phyloP scores from a whole-genome alignment of 306 rosid genomes.

The Glycine soja region DNA sequence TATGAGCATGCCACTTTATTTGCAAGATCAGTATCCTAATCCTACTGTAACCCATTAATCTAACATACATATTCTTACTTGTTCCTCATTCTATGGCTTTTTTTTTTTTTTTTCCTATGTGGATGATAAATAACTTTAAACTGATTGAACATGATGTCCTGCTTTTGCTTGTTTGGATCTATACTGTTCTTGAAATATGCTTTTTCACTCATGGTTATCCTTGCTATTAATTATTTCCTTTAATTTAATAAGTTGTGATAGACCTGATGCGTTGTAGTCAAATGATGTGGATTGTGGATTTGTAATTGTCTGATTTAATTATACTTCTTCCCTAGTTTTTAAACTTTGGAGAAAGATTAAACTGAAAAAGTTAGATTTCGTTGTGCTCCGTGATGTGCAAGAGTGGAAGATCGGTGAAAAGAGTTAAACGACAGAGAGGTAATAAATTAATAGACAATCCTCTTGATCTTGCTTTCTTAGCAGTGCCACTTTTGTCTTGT shows the following conservation, averaged over 20 bases:
- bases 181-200: constrained; percentile 36
- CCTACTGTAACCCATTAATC: constrained; percentile 78
- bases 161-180: constrained; percentile 51
- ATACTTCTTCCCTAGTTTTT: constrained; percentile 24
- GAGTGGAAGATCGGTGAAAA: constrained; percentile 50
- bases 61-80: constrained; percentile 52
- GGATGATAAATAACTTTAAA: constrained; percentile 43
- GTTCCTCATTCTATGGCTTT: constrained; percentile 62
- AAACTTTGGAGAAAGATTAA: constrained; percentile 45
- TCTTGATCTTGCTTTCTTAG: constrained; percentile 66
- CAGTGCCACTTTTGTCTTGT: constrained; percentile 53
- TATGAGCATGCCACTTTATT: constrained; percentile 59
- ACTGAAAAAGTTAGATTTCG: constrained; percentile 55
- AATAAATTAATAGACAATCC: constrained; percentile 47
- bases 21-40: constrained; percentile 61
- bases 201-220: constrained; percentile 43
- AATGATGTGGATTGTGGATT: constrained; percentile 47
- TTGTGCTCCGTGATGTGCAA: constrained; percentile 66
- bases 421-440: constrained; percentile 45
- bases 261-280: constrained; percentile 48
- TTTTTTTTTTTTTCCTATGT: constrained; percentile 18
- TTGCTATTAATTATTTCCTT: constrained; percentile 4
- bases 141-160: constrained; percentile 43
- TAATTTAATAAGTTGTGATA: constrained; percentile 34
- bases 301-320: constrained; percentile 45